A percentile compares a stretch with the other conserved stretches of the same genome.
These are phyloP conservation scores for Spencermartinsiella europaea DNA, from an alignment of 805 yeast genomes.

Conservation along the genomic window DNA sequence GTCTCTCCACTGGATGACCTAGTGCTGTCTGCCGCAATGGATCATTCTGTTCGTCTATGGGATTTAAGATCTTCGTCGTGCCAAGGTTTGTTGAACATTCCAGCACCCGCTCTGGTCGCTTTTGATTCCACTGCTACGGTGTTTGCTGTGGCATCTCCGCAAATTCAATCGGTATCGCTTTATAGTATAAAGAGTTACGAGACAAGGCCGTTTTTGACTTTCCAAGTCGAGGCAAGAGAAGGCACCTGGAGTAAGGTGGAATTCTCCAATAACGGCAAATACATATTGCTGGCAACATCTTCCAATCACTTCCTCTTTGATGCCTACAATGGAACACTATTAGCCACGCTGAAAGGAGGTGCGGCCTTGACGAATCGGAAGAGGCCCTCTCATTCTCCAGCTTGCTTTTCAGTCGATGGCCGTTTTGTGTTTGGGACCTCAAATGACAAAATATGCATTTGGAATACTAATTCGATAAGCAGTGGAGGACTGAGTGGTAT, in stretches of 20 bases:
- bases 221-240: conserved; percentile 30
- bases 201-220: conserved; percentile 49
- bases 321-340: conserved; percentile 56
- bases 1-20: conserved; percentile 65
- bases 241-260: conserved; percentile 59
- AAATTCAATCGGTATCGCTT: conserved; percentile 43
- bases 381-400: conserved; percentile 47
- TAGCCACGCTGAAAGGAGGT: conserved; percentile 46
- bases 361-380: conserved; percentile 38
- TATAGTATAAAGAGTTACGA: conserved; percentile 59
- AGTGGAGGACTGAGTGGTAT: conserved; percentile 13
- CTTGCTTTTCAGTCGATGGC: conserved; percentile 66
- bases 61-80: conserved; percentile 52
- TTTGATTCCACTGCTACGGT: conserved; percentile 83
- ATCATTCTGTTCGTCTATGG: conserved; percentile 82
- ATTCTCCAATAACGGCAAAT: conserved; percentile 73
- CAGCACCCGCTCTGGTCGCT: conserved; percentile 54
- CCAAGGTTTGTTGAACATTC: conserved; percentile 50
- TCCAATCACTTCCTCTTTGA: conserved; percentile 62
- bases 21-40: conserved; percentile 64
- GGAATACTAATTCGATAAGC: conserved; percentile 38
- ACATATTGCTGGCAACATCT: conserved; percentile 53
- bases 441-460: conserved; percentile 46
- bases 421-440: conserved; percentile 55
- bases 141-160: conserved; percentile 59